phyloP scores from a whole-genome alignment of 2,329 filamentous ascomycete species.

The Penicillium rolfsii region DNA sequence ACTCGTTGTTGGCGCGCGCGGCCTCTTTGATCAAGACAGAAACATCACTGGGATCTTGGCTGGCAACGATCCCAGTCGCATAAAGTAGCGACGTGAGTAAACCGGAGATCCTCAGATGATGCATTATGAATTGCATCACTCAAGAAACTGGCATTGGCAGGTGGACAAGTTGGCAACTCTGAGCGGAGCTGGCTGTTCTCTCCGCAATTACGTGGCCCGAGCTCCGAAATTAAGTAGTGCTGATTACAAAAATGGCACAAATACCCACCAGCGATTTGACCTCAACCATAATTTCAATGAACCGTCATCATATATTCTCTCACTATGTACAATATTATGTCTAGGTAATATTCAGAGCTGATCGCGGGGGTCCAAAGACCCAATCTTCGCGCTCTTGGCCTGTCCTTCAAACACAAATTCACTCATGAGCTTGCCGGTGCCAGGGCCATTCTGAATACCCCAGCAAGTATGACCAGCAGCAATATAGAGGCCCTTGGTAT shows the following conservation, averaged over 20 bases:
- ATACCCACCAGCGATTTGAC: neutral
- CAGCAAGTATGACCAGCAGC: conserved; percentile 95
- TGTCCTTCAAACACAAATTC: conserved; percentile 76
- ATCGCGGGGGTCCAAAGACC: conserved; percentile 67
- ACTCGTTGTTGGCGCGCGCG: conserved; percentile 68
- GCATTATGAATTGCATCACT: conserved; percentile 37
- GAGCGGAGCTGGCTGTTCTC: conserved; percentile 27
- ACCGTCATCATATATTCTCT: too few relatives aligned
- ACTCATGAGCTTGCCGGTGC: conserved; percentile 78
- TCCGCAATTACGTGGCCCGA: conserved; percentile 42
- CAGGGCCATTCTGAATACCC: conserved; percentile 96
- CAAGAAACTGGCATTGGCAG: conserved; percentile 25
- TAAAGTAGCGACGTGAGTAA: conserved; percentile 35
- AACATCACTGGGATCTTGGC: conserved; percentile 36
- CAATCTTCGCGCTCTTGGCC: conserved; percentile 68
- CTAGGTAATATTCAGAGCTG: conserved; percentile 43
- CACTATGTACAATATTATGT: neutral
- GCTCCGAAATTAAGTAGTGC: conserved; percentile 21
- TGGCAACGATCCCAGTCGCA: conserved; percentile 35
- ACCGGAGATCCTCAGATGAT: conserved; percentile 33
- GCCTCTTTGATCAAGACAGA: conserved; percentile 46
- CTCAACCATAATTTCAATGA: neutral
- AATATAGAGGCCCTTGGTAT: conserved; percentile 73
- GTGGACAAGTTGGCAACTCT: conserved; percentile 26
- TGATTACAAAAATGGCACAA: neutral